Evolutionary conservation across 805 yeast genomes (phyloP).

Genomic region (Kazachstania taianensis): DNA sequence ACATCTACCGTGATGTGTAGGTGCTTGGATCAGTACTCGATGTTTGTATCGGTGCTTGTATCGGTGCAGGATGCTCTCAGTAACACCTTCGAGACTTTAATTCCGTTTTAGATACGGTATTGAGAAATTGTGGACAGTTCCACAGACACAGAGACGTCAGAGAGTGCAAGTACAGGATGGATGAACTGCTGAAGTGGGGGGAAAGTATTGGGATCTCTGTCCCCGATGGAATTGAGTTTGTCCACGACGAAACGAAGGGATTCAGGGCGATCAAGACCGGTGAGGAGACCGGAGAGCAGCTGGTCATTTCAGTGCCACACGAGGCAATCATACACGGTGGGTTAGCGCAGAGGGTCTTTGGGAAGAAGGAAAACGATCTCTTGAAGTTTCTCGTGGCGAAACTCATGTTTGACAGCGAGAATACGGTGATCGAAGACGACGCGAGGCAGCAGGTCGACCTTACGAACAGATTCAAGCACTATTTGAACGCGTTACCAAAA

Average conservation of each 20-base stretch:
- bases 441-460: constrained; percentile 2
- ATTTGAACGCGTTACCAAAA: constrained; percentile 41
- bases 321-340: constrained; percentile 23
- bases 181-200: constrained; percentile 31
- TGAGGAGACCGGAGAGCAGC: constrained; percentile 16
- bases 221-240: constrained; percentile 30
- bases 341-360: constrained; percentile 19
- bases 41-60: too few species aligned
- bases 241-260: constrained; percentile 29
- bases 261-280: constrained; percentile 23
- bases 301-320: constrained; percentile 20
- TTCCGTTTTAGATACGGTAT: too few species aligned
- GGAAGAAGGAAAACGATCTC: constrained; percentile 25
- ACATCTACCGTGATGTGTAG: too few species aligned
- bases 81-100: too few species aligned
- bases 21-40: too few species aligned
- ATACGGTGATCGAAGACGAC: constrained; percentile 4
- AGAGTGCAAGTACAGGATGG: neutral
- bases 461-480: constrained; percentile 31
- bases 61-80: too few species aligned
- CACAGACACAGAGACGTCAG: neutral
- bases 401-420: constrained; percentile 29
- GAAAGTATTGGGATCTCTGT: constrained; percentile 28
- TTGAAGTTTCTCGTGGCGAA: constrained; percentile 34
- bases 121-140: too few species aligned